Conservation (phyloP, 306 rosid genomes). For the Trichosanthes cucumerina region DNA sequence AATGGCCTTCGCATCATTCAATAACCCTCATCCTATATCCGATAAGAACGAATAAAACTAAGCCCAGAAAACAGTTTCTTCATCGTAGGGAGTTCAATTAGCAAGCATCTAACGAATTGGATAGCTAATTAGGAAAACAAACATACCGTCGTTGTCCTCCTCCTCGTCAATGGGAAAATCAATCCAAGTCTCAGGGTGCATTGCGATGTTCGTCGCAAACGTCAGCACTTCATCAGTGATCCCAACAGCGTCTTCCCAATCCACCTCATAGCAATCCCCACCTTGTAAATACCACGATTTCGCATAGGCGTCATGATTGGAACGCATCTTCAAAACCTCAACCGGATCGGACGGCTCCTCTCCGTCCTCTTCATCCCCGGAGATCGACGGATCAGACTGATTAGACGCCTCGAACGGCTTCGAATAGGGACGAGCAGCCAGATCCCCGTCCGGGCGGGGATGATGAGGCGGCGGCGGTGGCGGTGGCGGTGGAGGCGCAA, state of each 20-base stretch:
- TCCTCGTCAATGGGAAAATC: slow-evolving; percentile 93
- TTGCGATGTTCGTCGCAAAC: slow-evolving; percentile 76
- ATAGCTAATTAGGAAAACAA: not conserved
- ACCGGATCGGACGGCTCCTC: slow-evolving; percentile 12
- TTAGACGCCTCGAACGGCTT: slow-evolving; percentile 17
- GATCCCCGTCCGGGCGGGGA: not conserved
- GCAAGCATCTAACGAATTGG: not conserved
- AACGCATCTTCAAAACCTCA: slow-evolving; percentile 12
- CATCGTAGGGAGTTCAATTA: not conserved
- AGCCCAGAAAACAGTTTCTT: not conserved
- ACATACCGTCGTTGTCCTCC: slow-evolving; percentile 66
- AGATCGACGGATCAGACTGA: slow-evolving; percentile 8
- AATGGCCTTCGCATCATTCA: not conserved
- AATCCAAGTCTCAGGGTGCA: slow-evolving; percentile 99
- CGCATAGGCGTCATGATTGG: slow-evolving; percentile 14
- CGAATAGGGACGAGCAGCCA: slow-evolving; percentile 5
- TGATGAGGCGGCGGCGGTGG: slow-evolving; percentile 11
- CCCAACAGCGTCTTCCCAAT: slow-evolving; percentile 35
- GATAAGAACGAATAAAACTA: not conserved
- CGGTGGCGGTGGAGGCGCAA: slow-evolving; percentile 60
- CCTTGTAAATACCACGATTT: slow-evolving; percentile 11
- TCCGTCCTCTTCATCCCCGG: slow-evolving; percentile 11
- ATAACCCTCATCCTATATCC: not conserved
- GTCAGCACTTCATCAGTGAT: slow-evolving; percentile 78
- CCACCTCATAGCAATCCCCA: slow-evolving; percentile 22